phyloP scores from a whole-genome alignment of 805 yeast genomes.

The Cyberlindnera misumaiensis region DNA sequence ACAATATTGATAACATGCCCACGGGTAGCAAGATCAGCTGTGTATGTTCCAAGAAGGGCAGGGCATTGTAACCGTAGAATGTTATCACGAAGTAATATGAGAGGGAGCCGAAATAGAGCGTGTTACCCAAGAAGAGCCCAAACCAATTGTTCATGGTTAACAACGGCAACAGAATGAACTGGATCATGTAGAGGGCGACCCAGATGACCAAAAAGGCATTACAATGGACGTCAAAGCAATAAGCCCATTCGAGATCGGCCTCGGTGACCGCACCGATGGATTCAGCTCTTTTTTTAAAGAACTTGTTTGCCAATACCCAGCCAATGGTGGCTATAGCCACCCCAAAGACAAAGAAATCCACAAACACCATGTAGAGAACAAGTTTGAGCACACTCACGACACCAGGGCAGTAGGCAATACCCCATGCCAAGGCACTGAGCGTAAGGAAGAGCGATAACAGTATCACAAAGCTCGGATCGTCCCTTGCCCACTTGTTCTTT shows the following conservation, averaged over 20 bases:
- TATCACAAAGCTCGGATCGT: conserved; percentile 85
- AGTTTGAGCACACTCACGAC: conserved; percentile 55
- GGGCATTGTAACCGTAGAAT: conserved; percentile 80
- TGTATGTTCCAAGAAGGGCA: conserved; percentile 60
- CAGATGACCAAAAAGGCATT: conserved; percentile 80
- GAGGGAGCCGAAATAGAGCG: conserved; percentile 66
- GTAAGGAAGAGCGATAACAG: conserved; percentile 59
- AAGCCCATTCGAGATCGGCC: conserved; percentile 76
- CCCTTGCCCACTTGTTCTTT: conserved; percentile 76
- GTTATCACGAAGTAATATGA: conserved; percentile 74
- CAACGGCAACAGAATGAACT: conserved; percentile 69
- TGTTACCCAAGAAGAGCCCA: conserved; percentile 69
- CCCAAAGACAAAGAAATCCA: conserved; percentile 75
- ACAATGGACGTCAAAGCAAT: conserved; percentile 91
- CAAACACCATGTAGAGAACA: conserved; percentile 74
- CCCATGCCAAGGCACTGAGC: conserved; percentile 85
- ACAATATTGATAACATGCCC: conserved; percentile 48
- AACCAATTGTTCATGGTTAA: conserved; percentile 58
- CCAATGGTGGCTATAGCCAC: conserved; percentile 59
- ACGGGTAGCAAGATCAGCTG: conserved; percentile 59
- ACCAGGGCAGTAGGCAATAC: conserved; percentile 68
- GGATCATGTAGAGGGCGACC: conserved; percentile 67
- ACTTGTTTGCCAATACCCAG: conserved; percentile 65
- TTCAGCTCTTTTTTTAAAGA: conserved; percentile 39
- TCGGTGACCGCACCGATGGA: conserved; percentile 27